phyloP scores from a whole-genome alignment of 2,329 filamentous ascomycete species.

The Phialophora tarda region DNA sequence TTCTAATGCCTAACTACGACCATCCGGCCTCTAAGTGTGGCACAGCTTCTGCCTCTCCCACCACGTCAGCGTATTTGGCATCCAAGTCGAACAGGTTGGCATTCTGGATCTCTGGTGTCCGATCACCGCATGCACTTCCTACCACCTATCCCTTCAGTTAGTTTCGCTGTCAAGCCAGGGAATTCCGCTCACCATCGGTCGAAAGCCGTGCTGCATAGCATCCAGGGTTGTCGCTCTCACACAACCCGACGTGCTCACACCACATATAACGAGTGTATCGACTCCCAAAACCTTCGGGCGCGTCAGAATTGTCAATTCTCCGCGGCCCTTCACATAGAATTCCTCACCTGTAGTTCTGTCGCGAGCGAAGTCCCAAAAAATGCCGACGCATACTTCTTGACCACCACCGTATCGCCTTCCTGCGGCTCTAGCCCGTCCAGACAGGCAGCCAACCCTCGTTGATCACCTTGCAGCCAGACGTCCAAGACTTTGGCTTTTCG shows the following conservation, averaged over 20 bases:
- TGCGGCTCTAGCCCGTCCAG: slow-evolving; percentile 49
- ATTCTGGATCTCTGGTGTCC: slow-evolving; percentile 52
- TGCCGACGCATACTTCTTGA: slow-evolving; percentile 53
- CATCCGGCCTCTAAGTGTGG: slow-evolving; percentile 49
- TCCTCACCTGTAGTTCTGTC: slow-evolving; percentile 47
- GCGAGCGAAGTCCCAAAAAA: slow-evolving; percentile 56
- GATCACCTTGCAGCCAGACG: slow-evolving; percentile 51
- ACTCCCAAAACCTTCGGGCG: slow-evolving; percentile 44
- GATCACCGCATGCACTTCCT: slow-evolving; percentile 54
- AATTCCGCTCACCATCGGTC: slow-evolving; percentile 46
- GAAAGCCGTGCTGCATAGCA: slow-evolving; percentile 52
- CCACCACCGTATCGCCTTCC: slow-evolving; percentile 47
- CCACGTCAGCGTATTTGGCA: slow-evolving; percentile 56
- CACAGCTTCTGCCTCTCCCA: slow-evolving; percentile 51
- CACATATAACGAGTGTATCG: slow-evolving; percentile 49
- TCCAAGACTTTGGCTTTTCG: slow-evolving; percentile 51
- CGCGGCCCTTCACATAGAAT: too few relatives aligned
- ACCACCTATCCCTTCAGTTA: slow-evolving; percentile 43
- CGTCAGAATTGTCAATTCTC: background rate
- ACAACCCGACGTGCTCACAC: slow-evolving; percentile 56
- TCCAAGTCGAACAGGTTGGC: slow-evolving; percentile 55
- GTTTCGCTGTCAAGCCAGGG: too few relatives aligned
- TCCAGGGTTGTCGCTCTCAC: slow-evolving; percentile 55
- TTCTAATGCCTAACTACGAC: slow-evolving; percentile 18
- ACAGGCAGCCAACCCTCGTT: slow-evolving; percentile 49